phyloP scores from a whole-genome alignment of 805 yeast genomes.

The Wickerhamomyces tratensis region DNA sequence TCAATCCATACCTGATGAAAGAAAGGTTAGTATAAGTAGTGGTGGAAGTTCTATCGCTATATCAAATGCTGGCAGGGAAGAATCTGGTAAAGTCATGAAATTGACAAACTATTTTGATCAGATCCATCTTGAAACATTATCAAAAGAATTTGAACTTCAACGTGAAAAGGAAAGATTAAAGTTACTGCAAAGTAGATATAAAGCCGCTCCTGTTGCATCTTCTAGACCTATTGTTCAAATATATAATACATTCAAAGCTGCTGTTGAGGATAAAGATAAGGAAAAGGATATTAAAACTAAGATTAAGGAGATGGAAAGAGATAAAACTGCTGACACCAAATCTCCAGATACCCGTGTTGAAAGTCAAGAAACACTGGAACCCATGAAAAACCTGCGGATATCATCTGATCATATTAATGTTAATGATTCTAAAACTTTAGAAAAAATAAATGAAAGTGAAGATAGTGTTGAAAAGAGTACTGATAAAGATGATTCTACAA shows the following conservation, averaged over 20 bases:
- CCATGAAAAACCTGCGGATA: too few species aligned
- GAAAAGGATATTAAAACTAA: slow-evolving; percentile 2
- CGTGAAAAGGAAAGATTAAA: slow-evolving; percentile 71
- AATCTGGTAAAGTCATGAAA: slow-evolving; percentile 44
- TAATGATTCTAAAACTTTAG: too few species aligned
- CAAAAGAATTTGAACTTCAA: slow-evolving; percentile 80
- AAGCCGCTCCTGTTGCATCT: slow-evolving; percentile 61
- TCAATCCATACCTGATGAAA: too few species aligned
- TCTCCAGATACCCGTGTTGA: too few species aligned
- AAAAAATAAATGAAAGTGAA: slow-evolving; percentile 1
- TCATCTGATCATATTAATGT: too few species aligned
- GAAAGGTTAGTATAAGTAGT: too few species aligned
- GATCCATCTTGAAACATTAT: slow-evolving; percentile 69
- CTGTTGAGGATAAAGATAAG: slow-evolving; percentile 49
- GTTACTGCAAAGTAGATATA: slow-evolving; percentile 46
- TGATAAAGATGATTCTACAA: background rate
- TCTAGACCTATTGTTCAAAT: slow-evolving; percentile 88
- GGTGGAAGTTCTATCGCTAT: too few species aligned
- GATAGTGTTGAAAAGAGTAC: slow-evolving; percentile 6
- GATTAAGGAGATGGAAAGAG: background rate
- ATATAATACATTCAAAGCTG: slow-evolving; percentile 81
- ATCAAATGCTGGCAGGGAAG: slow-evolving; percentile 7
- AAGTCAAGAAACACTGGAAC: too few species aligned
- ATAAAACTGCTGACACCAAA: too few species aligned
- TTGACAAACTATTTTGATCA: slow-evolving; percentile 61